Base-by-base conservation (phyloP, 371 early-diverging fungal species). In the Capillidium heterosporum region DNA sequence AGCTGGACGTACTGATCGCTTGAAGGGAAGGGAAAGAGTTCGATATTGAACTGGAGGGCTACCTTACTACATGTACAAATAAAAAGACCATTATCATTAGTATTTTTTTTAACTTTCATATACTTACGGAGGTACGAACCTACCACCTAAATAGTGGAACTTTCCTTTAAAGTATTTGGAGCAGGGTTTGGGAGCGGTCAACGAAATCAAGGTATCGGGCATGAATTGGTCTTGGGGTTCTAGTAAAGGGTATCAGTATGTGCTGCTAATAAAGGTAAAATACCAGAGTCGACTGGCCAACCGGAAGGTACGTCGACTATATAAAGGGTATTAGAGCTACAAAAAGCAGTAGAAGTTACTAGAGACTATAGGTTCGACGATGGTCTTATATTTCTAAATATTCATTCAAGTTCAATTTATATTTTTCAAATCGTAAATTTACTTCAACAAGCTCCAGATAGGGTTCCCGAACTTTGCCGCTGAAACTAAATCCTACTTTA, bases 251-350 rank as follows among this genome's bases (percentile, higher is more conserved):
- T 60, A 19, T 54, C 67, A 69, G n/a, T 67, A 74, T 71, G 23
- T 60, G 32, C 15, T 41, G 39, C 48, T 42, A 40, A 11, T 11
- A 28, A 57, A 4, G 24, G 23, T 55, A 40, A 52, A 42, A 62
- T 78, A 59, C 92, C 92, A 46, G 73, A 52, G 49, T 89, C 90
- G 1, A 95, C 91, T 61, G 91, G 78, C 94, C 93, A 95, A 0
- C 90, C 92, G 15, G 89, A 87, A 2, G 95, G 95, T 60, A 95
- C 82, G 63, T 95, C 95, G 32, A 93, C 87, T 61, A 70, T 11
- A 17, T 17, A 59, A 48, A 35, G 23, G 10, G 32, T 51, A 39
- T 11, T 13, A 21, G 19, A 46, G 3, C 21, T 17, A 56, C 3
- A 21, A 46, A 26, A 7, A 28, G 4, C 35, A 39, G 1, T 27